Evolutionary conservation across 768 basidiomycete species (phyloP).

Genomic region (Harrya chromipes): DNA sequence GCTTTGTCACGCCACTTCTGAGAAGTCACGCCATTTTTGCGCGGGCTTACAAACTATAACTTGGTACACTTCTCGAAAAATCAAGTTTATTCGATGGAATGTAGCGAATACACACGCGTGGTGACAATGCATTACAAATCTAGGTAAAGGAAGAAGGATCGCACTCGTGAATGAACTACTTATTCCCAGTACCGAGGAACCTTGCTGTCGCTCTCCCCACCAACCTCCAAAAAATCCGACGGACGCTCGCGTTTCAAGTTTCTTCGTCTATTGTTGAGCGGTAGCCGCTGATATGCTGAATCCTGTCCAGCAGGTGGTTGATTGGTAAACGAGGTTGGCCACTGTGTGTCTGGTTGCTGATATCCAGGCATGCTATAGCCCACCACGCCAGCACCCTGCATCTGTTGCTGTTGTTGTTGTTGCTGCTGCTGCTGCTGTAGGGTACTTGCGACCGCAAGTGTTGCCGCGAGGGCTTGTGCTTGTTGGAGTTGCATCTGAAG

Average conservation of each 20-base stretch:
- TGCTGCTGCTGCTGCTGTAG: slow-evolving; percentile 52
- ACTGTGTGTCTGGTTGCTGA: slow-evolving; percentile 36
- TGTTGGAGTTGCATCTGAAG: slow-evolving; percentile 77
- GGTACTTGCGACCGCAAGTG: slow-evolving; percentile 54
- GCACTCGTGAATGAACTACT: neutral
- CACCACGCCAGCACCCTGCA: slow-evolving; percentile 32
- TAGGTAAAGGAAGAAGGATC: neutral
- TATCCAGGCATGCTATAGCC: slow-evolving; percentile 44
- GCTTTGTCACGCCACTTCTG: slow-evolving; percentile 4
- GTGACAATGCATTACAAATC: slow-evolving; percentile 5
- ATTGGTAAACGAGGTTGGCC: slow-evolving; percentile 52
- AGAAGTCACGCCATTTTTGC: slow-evolving; percentile 7
- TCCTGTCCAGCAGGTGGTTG: slow-evolving; percentile 70
- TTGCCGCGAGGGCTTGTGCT: slow-evolving; percentile 68
- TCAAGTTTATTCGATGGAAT: slow-evolving; percentile 9
- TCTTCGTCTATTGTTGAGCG: slow-evolving; percentile 76
- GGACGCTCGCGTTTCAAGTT: slow-evolving; percentile 79
- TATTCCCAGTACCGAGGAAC: slow-evolving; percentile 77
- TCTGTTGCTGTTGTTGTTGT: slow-evolving; percentile 40
- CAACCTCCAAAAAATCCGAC: slow-evolving; percentile 78
- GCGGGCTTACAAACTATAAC: slow-evolving; percentile 7
- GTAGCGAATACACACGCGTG: slow-evolving; percentile 14
- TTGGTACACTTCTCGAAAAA: slow-evolving; percentile 2
- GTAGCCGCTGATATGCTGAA: slow-evolving; percentile 84
- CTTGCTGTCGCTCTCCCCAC: slow-evolving; percentile 61